phyloP scores from a whole-genome alignment of 176 grass and related monocot genomes.

The Chloris gayana region DNA sequence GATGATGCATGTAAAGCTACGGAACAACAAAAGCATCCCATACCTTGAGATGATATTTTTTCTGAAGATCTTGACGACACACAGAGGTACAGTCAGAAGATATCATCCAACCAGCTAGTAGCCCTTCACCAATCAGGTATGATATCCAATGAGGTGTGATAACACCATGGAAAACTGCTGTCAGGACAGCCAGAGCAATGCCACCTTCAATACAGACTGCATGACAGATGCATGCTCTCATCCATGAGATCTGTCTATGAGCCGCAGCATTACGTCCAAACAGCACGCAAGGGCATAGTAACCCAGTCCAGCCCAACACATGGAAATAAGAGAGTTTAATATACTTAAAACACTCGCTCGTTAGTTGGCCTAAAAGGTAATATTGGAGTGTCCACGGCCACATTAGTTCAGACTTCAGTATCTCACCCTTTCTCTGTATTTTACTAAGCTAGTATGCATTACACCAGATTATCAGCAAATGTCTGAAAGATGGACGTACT shows the following conservation, averaged over 20 bases:
- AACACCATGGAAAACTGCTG: constrained; percentile 74
- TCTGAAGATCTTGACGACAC: constrained; percentile 72
- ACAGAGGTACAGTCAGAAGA: neutral
- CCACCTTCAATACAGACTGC: constrained; percentile 89
- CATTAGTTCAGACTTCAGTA: too few relatives aligned
- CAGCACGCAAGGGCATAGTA: constrained; percentile 54
- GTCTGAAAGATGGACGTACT: too few relatives aligned
- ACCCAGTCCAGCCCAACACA: constrained; percentile 51
- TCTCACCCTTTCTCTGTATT: too few relatives aligned
- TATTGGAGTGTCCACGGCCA: too few relatives aligned
- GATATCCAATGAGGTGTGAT: constrained; percentile 58
- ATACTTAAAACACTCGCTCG: too few relatives aligned
- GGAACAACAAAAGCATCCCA: neutral
- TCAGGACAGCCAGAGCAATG: constrained; percentile 69
- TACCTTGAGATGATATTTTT: constrained; percentile 93
- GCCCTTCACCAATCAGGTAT: constrained; percentile 80
- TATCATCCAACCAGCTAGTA: too few relatives aligned
- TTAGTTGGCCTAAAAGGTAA: too few relatives aligned
- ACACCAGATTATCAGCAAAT: too few relatives aligned
- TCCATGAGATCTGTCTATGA: constrained; percentile 54
- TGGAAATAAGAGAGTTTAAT: neutral
- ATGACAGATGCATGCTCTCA: constrained; percentile 71
- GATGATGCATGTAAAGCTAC: too few relatives aligned
- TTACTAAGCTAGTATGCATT: too few relatives aligned
- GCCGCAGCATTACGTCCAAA: constrained; percentile 84